phyloP scores from a whole-genome alignment of 176 grass and related monocot species.

The Puccinellia tenuiflora region DNA sequence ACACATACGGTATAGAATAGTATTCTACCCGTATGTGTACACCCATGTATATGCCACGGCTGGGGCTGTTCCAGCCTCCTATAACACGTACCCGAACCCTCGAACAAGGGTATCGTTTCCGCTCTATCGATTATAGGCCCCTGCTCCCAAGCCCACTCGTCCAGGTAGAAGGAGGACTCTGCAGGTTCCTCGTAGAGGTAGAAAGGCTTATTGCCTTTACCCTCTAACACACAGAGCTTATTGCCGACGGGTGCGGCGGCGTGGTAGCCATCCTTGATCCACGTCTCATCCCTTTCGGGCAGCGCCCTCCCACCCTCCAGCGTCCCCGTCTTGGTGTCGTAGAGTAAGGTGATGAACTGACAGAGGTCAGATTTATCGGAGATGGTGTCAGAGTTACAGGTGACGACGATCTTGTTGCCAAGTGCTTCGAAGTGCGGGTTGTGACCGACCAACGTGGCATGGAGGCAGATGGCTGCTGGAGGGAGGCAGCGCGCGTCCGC shows the following conservation, averaged over 20 bases:
- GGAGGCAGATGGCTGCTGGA: not conserved
- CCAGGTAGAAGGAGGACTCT: too few species aligned
- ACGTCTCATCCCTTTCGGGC: not conserved
- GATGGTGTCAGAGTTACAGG: not conserved
- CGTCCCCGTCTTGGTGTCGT: not conserved
- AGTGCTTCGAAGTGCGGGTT: not conserved
- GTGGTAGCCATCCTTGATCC: not conserved
- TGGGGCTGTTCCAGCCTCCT: too few species aligned
- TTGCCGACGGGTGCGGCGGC: not conserved
- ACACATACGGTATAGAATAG: too few species aligned
- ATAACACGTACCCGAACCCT: too few species aligned
- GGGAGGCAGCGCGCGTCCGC: too few species aligned
- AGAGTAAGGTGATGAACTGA: not conserved
- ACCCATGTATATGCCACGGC: too few species aligned
- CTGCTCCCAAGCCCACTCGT: not conserved
- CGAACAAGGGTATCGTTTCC: too few species aligned
- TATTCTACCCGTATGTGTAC: too few species aligned
- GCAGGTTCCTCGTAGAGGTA: not conserved
- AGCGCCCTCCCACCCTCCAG: not conserved
- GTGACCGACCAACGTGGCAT: not conserved
- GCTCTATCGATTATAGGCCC: too few species aligned
- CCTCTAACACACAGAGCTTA: not conserved
- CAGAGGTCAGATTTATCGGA: not conserved
- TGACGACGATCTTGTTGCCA: not conserved
- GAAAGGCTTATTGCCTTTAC: not conserved